Base-by-base conservation (phyloP, 352 stramenopile genomes). In the Globisporangium takayamanum region DNA sequence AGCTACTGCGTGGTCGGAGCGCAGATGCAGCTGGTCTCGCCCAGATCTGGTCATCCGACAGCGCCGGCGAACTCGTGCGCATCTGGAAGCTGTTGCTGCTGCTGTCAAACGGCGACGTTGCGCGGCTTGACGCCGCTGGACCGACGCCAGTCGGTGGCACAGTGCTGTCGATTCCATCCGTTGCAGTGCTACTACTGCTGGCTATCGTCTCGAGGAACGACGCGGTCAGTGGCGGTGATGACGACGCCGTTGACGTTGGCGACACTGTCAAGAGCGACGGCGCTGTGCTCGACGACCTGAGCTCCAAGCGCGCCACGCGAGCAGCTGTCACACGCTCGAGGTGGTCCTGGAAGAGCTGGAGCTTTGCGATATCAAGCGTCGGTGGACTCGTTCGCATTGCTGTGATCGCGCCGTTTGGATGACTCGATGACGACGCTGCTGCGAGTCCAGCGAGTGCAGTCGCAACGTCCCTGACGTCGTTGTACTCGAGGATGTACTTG, bases 401-500 rank as follows among this genome's bases (percentile, higher is more conserved):
- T 0, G 69, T 64, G 36, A 89, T 66, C 20, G 72, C 55, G 16
- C 77, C 77, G 36, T 44, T 73, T 6, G 64, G 33, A 22, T 83
- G 67, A 20, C 78, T 65, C 8, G 60, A 55, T 2, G 55, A 57
- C 5, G 33, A 14, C 33, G 33, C 33, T 39, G 5, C 33, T 39
- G 63, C 49, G 2, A 94, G 58, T 5, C 68, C 66, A 16, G 53
- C 68, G 5, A 94, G 64, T 1, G 78, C 83, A 3, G 48, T 59
- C 0, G 63, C 50, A 2, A 94, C 63, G 14, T 73, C 77, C 0
- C 85, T 77, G 0, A 72, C 69, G 56, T 94, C 85, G 56, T 87
- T 85, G 60, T 81, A 91, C 63, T 94, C 82, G 33, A 94, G 71
- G 6, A 89, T 71, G 59, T 74, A 92, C 58, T 74, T 78, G 57